These are phyloP conservation scores for Vigna unguiculata DNA, from an alignment of 306 rosid genomes.

Conservation along the genomic window DNA sequence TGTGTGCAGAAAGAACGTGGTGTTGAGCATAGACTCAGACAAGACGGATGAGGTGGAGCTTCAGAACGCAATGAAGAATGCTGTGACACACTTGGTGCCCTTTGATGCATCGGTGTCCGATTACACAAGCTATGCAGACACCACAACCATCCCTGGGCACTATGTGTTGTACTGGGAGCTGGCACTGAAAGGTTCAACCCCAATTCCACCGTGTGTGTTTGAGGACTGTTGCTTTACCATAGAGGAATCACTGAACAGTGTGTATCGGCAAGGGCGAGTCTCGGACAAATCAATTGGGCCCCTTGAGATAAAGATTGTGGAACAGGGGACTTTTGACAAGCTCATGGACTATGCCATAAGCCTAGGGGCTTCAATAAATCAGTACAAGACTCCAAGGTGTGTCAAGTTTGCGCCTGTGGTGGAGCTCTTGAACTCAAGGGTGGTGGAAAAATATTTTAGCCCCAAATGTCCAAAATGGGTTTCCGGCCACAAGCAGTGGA, in stretches of 20 bases:
- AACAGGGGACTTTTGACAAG: slow-evolving; percentile 86
- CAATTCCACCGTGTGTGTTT: slow-evolving; percentile 80
- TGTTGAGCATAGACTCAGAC: slow-evolving; percentile 90
- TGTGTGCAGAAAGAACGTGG: slow-evolving; percentile 90
- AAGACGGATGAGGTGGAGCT: slow-evolving; percentile 98
- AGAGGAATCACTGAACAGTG: slow-evolving; percentile 90
- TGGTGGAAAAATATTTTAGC: slow-evolving; percentile 63
- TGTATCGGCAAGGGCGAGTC: slow-evolving; percentile 90
- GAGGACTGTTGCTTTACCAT: slow-evolving; percentile 87
- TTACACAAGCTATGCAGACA: slow-evolving; percentile 87
- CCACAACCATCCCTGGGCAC: slow-evolving; percentile 83
- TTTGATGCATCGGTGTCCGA: slow-evolving; percentile 77
- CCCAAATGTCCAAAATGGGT: slow-evolving; percentile 98
- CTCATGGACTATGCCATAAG: slow-evolving; percentile 97
- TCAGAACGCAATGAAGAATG: slow-evolving; percentile 80
- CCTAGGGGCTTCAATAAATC: slow-evolving; percentile 93
- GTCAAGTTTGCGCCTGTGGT: slow-evolving; percentile 90
- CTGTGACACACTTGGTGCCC: slow-evolving; percentile 70
- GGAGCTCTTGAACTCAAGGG: slow-evolving; percentile 86
- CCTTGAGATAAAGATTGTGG: slow-evolving; percentile 85
- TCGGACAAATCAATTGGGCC: slow-evolving; percentile 94
- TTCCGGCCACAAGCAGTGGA: slow-evolving; percentile 92
- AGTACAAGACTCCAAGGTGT: slow-evolving; percentile 95
- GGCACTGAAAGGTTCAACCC: slow-evolving; percentile 58
- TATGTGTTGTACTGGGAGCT: slow-evolving; percentile 93